A percentile compares a stretch with the other conserved stretches of the same genome.
phyloP scores from a whole-genome alignment of 176 grass and related monocot genomes.

The Juncus inflexus region DNA sequence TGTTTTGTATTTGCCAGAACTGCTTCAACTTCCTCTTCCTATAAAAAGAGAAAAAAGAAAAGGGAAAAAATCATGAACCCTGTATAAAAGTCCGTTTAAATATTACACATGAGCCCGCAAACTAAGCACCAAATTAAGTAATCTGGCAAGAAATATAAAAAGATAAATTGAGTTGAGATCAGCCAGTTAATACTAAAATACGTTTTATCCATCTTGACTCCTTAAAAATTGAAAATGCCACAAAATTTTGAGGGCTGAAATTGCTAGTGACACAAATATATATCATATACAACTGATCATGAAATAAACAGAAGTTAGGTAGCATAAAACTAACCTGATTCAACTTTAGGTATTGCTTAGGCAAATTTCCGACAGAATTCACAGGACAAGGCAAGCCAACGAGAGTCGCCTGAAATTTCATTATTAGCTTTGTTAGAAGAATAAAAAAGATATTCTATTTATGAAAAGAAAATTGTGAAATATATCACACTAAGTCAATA shows the following conservation, averaged over 20 bases:
- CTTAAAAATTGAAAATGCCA: too few species aligned
- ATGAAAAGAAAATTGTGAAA: background rate
- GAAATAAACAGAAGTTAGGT: too few species aligned
- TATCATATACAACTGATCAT: too few species aligned
- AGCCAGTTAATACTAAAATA: too few species aligned
- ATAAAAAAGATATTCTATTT: too few species aligned
- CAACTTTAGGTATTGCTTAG: conserved; percentile 75
- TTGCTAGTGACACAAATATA: too few species aligned
- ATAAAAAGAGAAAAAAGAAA: conserved; percentile 34
- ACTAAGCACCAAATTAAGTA: too few species aligned
- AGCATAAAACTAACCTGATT: conserved; percentile 34
- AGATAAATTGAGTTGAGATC: too few species aligned
- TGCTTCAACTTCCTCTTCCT: conserved; percentile 95
- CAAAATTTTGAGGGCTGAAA: too few species aligned
- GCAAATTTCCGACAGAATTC: conserved; percentile 89
- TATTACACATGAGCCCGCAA: too few species aligned
- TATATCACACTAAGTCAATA: background rate
- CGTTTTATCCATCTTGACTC: too few species aligned
- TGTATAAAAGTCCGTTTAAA: background rate
- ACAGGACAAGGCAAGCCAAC: conserved; percentile 84
- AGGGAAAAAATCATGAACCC: background rate
- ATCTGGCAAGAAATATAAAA: too few species aligned
- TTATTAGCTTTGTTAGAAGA: background rate
- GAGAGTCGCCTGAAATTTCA: conserved; percentile 68
- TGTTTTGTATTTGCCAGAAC: conserved; percentile 86